Evolutionary conservation across 805 yeast species (phyloP).

Genomic region (Yueomyces sp.): DNA sequence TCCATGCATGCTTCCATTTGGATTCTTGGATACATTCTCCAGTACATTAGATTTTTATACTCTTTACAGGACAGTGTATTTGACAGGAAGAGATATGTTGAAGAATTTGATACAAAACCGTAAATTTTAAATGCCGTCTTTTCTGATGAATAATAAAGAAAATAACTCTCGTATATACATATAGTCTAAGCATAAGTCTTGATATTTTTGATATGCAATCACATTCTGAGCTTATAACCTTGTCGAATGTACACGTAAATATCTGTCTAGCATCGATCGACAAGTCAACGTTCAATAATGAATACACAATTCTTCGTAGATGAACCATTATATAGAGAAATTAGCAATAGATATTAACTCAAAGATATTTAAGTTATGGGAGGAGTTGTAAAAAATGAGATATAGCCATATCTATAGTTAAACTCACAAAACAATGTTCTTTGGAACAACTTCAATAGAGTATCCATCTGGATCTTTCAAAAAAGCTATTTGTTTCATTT

Average conservation of each 20-base stretch:
- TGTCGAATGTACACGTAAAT: neutral
- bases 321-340: neutral
- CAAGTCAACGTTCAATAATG: too few relatives aligned
- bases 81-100: conserved; percentile 71
- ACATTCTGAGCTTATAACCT: neutral
- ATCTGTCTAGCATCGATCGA: too few relatives aligned
- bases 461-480: conserved; percentile 87
- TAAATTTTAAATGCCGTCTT: conserved; percentile 36
- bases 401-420: too few relatives aligned
- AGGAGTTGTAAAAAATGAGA: too few relatives aligned
- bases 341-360: neutral
- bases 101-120: conserved; percentile 48
- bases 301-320: too few relatives aligned
- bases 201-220: neutral
- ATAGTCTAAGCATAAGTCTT: neutral
- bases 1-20: conserved; percentile 96
- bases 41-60: conserved; percentile 73
- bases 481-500: conserved; percentile 51
- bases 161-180: neutral
- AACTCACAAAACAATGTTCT: conserved; percentile 9
- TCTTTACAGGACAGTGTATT: conserved; percentile 50
- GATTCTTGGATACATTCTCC: conserved; percentile 64
- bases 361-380: too few relatives aligned
- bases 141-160: neutral
- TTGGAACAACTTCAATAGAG: conserved; percentile 57